Conservation (phyloP, 306 rosid genomes). For the cucumber (Cucumis sativus) region DNA sequence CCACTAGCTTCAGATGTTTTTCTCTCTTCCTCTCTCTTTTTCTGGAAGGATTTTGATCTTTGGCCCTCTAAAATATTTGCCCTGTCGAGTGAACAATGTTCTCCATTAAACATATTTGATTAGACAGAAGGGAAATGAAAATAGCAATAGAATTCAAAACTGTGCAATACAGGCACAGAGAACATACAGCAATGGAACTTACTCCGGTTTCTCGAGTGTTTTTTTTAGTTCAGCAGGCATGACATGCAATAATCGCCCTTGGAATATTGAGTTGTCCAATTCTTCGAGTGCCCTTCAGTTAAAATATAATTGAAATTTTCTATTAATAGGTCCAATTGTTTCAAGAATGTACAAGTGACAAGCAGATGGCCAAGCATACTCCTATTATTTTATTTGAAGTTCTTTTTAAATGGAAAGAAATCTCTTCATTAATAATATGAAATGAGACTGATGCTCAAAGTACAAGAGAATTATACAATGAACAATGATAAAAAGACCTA, state of each 20-base stretch:
- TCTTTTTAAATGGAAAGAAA: no score
- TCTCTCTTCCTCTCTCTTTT: slow-evolving; percentile 60
- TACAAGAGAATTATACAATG: no score
- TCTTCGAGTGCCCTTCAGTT: slow-evolving; percentile 53
- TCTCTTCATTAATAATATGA: no score
- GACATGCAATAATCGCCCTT: slow-evolving; percentile 87
- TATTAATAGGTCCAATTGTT: neutral
- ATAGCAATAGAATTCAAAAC: neutral
- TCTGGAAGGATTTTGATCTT: slow-evolving; percentile 47
- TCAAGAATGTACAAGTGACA: neutral
- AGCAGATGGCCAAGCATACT: neutral
- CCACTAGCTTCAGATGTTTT: slow-evolving; percentile 84
- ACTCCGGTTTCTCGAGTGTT: slow-evolving; percentile 47
- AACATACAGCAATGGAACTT: slow-evolving; percentile 14
- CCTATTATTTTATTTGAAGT: neutral
- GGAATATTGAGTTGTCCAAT: slow-evolving; percentile 67
- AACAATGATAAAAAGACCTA: neutral
- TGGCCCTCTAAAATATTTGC: slow-evolving; percentile 31
- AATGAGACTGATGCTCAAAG: no score
- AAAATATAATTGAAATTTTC: neutral
- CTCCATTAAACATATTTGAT: neutral
- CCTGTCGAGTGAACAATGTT: slow-evolving; percentile 27
- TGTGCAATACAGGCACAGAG: neutral
- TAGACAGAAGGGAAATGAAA: neutral
- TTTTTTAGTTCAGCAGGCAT: slow-evolving; percentile 55